Conservation (phyloP, 306 rosid genomes). For the Cyclanthera cordifolia region DNA sequence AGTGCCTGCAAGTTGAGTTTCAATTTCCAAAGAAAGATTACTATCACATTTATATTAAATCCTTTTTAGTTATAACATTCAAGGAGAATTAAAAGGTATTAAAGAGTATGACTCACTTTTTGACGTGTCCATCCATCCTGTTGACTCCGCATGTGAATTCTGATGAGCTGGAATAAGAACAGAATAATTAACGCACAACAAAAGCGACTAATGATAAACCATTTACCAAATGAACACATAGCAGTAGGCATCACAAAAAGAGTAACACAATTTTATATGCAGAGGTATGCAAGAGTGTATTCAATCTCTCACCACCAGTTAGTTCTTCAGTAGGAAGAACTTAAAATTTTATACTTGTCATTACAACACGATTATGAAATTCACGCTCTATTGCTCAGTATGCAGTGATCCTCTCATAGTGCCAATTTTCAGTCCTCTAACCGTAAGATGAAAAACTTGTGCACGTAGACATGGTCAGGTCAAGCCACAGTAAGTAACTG, state of each 20-base stretch:
- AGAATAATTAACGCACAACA: slow-evolving; percentile 11
- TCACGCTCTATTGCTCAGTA: neutral
- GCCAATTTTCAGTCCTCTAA: neutral
- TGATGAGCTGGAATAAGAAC: slow-evolving; percentile 34
- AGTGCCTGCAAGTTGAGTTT: slow-evolving; percentile 41
- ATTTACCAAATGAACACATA: neutral
- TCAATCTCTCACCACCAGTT: too few relatives aligned
- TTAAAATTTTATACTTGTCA: too few relatives aligned
- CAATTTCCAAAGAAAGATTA: slow-evolving; percentile 8
- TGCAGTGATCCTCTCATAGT: neutral
- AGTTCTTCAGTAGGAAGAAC: too few relatives aligned
- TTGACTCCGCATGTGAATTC: slow-evolving; percentile 40
- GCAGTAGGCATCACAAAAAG: neutral
- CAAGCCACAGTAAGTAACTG: neutral
- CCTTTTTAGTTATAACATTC: neutral
- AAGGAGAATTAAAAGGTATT: neutral
- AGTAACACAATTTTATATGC: neutral
- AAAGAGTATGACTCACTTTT: slow-evolving; percentile 26
- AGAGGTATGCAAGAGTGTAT: neutral
- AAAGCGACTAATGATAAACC: neutral
- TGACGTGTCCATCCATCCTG: slow-evolving; percentile 56
- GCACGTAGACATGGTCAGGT: neutral
- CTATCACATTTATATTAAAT: neutral
- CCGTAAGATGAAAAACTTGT: neutral
- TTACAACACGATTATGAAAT: too few relatives aligned